A percentile compares a stretch with the other conserved stretches of the same genome.
Evolutionary conservation across 768 basidiomycete species (phyloP).

Genomic region (Termitomyces sp.): DNA sequence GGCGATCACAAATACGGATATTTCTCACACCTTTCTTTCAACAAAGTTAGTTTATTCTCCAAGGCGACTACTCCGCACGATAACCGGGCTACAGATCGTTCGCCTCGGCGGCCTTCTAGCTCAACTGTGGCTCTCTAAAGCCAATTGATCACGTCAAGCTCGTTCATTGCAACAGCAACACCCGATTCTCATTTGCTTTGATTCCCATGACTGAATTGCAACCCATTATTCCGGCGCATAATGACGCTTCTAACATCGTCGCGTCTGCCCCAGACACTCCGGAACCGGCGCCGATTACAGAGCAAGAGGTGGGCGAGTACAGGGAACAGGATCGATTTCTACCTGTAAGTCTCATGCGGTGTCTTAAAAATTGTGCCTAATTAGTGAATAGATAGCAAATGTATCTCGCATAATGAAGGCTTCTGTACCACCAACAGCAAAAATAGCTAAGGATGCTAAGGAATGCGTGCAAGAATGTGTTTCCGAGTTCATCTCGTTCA

Average conservation of each 20-base stretch:
- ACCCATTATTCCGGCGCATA: conserved; percentile 36
- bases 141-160: not conserved
- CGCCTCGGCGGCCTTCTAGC: conserved; percentile 1
- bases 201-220: conserved; percentile 30
- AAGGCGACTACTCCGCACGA: not conserved
- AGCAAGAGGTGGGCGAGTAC: conserved; percentile 91
- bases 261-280: conserved; percentile 36
- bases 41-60: not conserved
- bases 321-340: conserved; percentile 93
- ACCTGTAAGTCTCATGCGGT: conserved; percentile 54
- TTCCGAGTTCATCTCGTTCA: conserved; percentile 97
- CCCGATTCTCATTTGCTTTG: not conserved
- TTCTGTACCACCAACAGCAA: conserved; percentile 83
- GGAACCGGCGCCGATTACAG: conserved; percentile 72
- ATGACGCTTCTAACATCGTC: conserved; percentile 30
- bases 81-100: not conserved
- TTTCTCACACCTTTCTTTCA: conserved; percentile 3
- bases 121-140: conserved; percentile 5
- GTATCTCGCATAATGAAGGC: conserved; percentile 98
- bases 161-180: not conserved
- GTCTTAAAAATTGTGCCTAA: not conserved
- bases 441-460: conserved; percentile 97
- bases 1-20: conserved; percentile 1
- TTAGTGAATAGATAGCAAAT: conserved; percentile 77
- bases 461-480: conserved; percentile 99